phyloP scores from a whole-genome alignment of 192 early-diverging fungal genomes.

The Chytriomyces sp. region DNA sequence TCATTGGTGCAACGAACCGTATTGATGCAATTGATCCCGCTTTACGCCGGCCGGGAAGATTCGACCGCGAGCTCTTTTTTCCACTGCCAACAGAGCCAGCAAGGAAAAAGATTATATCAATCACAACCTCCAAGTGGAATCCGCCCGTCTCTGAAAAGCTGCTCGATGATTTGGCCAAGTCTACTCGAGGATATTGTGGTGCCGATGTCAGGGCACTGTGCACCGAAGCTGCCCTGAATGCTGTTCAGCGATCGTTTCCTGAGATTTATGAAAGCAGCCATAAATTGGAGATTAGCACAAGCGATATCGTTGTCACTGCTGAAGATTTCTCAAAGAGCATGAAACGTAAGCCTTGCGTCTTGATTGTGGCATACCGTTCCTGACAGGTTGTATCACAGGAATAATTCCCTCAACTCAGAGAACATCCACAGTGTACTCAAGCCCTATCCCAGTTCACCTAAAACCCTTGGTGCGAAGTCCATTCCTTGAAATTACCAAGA shows the following conservation, averaged over 20 bases:
- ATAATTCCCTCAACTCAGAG: slow-evolving; percentile 55
- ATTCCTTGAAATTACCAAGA: slow-evolving; percentile 15
- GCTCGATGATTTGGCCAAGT: slow-evolving; percentile 54
- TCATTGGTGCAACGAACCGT: slow-evolving; percentile 78
- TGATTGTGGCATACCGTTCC: neutral
- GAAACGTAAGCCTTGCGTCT: slow-evolving; percentile 30
- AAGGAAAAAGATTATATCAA: slow-evolving; percentile 67
- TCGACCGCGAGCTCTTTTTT: slow-evolving; percentile 78
- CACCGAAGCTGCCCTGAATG: slow-evolving; percentile 73
- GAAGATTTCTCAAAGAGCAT: slow-evolving; percentile 61
- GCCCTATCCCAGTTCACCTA: slow-evolving; percentile 50
- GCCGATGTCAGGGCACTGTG: slow-evolving; percentile 74
- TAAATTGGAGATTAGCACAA: slow-evolving; percentile 58
- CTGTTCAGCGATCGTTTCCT: slow-evolving; percentile 70
- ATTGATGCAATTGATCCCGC: slow-evolving; percentile 80
- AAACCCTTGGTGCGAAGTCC: slow-evolving; percentile 44
- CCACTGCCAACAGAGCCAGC: slow-evolving; percentile 62
- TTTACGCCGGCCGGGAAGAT: slow-evolving; percentile 72
- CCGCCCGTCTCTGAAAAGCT: slow-evolving; percentile 55
- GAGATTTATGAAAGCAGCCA: slow-evolving; percentile 68
- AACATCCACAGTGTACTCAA: slow-evolving; percentile 46
- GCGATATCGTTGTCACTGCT: slow-evolving; percentile 55
- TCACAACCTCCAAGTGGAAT: slow-evolving; percentile 61
- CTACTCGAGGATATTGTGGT: slow-evolving; percentile 70
- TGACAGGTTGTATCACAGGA: slow-evolving; percentile 35